Base-by-base conservation (phyloP, 2,329 filamentous ascomycete species). In the Tothia fuscella region DNA sequence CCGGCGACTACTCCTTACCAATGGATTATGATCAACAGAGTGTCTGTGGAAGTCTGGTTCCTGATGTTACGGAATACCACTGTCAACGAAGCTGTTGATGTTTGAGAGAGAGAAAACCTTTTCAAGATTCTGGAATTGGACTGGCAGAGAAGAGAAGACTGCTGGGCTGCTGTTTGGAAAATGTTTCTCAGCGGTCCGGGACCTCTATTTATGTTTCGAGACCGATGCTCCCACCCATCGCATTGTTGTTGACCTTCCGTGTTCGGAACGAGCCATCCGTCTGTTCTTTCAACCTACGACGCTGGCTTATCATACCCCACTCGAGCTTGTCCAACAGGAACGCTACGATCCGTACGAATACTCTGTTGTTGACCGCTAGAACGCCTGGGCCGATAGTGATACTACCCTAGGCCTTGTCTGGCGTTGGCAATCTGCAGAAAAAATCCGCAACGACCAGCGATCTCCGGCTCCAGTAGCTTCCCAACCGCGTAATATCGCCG, bases 391-490 rank as follows among this genome's bases (percentile, higher is more conserved):
- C 53, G 50, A 57, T 56, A 63, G 59, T 58, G 59, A 62, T 63
- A 60, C 58, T 54, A 63, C 61, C 60, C 56, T 62, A 61, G 59
- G 51, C 56, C 53, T 54, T 60, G 47, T 53, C 59, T 53, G 59
- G 55, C 55, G 56, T 55, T 57, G 56, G 56, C 60, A 56, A 56
- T 60, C 50, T 53, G 62, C 61, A 63, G 54, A 58, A 47, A 55
- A 52, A 55, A 58, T 62, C 60, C 59, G 61, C 58, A 60, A 56
- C 48, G 57, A 50, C 55, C 57, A 58, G 54, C 55, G 51, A 57
- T 56, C 58, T 52, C 55, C 53, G 50, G 51, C 38, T 50, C 49
- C 61, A 58, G 64, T 68, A 63, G 64, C 63, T 62, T 57, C 55
- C 45, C 56, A 51, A 61, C 60, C 57, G 58, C 61, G 59, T 63